A percentile compares a stretch with the other conserved stretches of the same genome.
Conservation (phyloP, 805 yeast genomes). For the Saccharomycopsis sp. region DNA sequence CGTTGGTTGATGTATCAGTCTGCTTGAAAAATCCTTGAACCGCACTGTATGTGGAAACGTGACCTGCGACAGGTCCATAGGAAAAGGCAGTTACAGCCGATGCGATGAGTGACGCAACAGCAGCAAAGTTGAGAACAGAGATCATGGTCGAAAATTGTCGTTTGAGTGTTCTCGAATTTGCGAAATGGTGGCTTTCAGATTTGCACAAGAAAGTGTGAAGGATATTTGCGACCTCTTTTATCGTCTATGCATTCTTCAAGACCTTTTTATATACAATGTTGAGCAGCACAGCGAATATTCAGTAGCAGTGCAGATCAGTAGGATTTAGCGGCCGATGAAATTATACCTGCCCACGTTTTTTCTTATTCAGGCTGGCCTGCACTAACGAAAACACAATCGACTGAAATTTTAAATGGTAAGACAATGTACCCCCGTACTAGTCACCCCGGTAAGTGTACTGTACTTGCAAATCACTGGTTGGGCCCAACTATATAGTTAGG, state of each 20-base stretch:
- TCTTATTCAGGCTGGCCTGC: not conserved
- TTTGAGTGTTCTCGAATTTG: too few relatives aligned
- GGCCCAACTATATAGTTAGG: too few relatives aligned
- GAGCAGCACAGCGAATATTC: not conserved
- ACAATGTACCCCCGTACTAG: too few relatives aligned
- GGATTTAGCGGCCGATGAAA: not conserved
- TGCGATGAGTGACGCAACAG: constrained; percentile 8
- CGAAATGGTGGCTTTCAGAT: too few relatives aligned
- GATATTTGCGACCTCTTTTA: too few relatives aligned
- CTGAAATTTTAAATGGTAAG: too few relatives aligned
- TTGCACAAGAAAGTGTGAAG: too few relatives aligned
- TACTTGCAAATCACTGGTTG: too few relatives aligned
- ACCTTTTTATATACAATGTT: not conserved
- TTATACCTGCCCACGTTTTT: not conserved
- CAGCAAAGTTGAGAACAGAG: not conserved
- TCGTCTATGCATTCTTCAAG: not conserved
- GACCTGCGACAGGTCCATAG: constrained; percentile 2
- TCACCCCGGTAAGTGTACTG: too few relatives aligned
- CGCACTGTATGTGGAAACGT: constrained; percentile 23
- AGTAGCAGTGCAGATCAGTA: not conserved
- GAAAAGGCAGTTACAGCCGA: not conserved
- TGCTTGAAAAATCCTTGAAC: constrained; percentile 40
- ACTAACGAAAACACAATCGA: not conserved
- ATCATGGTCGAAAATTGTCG: not conserved
- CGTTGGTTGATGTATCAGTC: constrained; percentile 35